Evolutionary conservation across 2,329 filamentous ascomycete genomes (phyloP).

Genomic region (Coleophoma eucalyptorum): DNA sequence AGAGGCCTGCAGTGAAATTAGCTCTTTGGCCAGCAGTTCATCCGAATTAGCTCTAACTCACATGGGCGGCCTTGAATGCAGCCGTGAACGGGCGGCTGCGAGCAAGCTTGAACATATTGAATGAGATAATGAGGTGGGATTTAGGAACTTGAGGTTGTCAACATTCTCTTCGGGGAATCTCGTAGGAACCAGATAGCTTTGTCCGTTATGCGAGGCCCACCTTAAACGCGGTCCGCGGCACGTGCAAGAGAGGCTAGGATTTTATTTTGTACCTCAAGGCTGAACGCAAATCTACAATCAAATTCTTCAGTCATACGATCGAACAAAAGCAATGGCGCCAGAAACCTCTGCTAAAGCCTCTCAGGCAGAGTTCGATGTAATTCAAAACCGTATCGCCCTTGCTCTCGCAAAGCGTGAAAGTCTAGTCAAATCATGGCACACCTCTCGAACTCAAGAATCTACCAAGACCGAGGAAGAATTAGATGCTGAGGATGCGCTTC

Average conservation of each 20-base stretch:
- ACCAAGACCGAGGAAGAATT: constrained; percentile 26
- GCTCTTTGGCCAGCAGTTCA: constrained; percentile 12
- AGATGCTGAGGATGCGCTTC: constrained; percentile 25
- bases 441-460: constrained; percentile 11
- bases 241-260: constrained; percentile 8
- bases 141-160: constrained; percentile 1
- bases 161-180: constrained; percentile 11
- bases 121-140: constrained; percentile 11
- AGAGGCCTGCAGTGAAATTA: constrained; percentile 34
- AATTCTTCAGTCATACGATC: not conserved
- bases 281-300: not conserved
- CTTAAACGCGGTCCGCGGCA: constrained; percentile 7
- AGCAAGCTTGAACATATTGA: constrained; percentile 82
- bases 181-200: constrained; percentile 8
- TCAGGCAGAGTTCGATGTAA: constrained; percentile 23
- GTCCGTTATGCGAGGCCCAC: constrained; percentile 9
- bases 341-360: constrained; percentile 15
- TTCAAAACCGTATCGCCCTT: constrained; percentile 26
- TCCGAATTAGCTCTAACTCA: constrained; percentile 38
- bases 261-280: not conserved
- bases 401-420: constrained; percentile 27
- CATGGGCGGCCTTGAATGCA: constrained; percentile 74
- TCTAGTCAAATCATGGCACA: constrained; percentile 26
- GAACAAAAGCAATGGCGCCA: constrained; percentile 10
- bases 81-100: constrained; percentile 77